Evolutionary conservation across 2,329 filamentous ascomycete species (phyloP).

Genomic region (Fusarium setosum): DNA sequence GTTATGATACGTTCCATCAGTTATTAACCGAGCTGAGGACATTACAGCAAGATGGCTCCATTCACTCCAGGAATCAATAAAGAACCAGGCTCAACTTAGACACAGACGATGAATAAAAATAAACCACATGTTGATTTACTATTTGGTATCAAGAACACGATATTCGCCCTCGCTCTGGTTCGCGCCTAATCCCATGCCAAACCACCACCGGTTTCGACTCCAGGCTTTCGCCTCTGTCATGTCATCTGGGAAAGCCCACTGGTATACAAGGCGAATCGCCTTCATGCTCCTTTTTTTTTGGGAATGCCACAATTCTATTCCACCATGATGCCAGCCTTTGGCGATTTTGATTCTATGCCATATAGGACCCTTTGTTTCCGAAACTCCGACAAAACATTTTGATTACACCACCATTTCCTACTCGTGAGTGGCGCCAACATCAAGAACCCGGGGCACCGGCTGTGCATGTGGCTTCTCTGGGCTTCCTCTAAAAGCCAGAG

Average conservation of each 20-base stretch:
- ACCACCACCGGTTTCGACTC: not conserved
- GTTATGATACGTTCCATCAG: too few relatives aligned
- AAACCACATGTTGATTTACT: constrained; percentile 18
- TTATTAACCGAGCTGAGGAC: too few relatives aligned
- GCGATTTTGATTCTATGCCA: constrained; percentile 36
- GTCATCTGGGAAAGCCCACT: not conserved
- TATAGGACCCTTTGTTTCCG: constrained; percentile 29
- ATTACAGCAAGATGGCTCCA: too few relatives aligned
- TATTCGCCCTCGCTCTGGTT: constrained; percentile 1
- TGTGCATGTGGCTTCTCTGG: constrained; percentile 65
- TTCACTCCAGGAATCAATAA: too few relatives aligned
- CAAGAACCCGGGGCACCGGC: constrained; percentile 44
- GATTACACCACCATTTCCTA: constrained; percentile 34
- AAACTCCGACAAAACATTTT: constrained; percentile 42
- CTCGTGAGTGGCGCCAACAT: constrained; percentile 45
- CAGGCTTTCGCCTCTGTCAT: constrained; percentile 4
- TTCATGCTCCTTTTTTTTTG: constrained; percentile 21
- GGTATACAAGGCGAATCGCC: not conserved
- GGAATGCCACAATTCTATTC: constrained; percentile 34
- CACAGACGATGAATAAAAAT: not conserved
- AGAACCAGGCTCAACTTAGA: too few relatives aligned
- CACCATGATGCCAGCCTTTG: constrained; percentile 28
- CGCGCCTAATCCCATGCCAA: constrained; percentile 1
- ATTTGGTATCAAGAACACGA: constrained; percentile 19
- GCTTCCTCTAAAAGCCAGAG: constrained; percentile 70